Percentiles rank a stretch among this genome's conserved stretches.
These are phyloP conservation scores for Agrocybe pediades DNA, from an alignment of 768 basidiomycete species.

Conservation along the genomic window DNA sequence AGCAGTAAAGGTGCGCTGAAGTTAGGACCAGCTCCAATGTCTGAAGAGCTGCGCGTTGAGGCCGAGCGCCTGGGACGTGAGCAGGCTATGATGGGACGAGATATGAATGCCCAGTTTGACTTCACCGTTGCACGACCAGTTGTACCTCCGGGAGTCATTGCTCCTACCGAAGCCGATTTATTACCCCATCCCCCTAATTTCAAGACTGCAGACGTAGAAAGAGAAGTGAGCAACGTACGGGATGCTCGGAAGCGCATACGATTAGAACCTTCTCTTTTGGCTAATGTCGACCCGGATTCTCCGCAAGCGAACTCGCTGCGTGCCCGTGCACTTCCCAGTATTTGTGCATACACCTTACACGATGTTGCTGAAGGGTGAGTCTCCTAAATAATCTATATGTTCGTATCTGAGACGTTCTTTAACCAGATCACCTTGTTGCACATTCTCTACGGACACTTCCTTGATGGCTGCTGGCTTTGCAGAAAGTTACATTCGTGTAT, in stretches of 20 bases:
- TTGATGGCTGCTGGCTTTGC: slow-evolving; percentile 94
- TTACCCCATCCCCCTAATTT: slow-evolving; percentile 83
- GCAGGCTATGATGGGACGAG: slow-evolving; percentile 75
- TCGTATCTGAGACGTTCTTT: slow-evolving; percentile 9
- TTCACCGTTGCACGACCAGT: slow-evolving; percentile 53
- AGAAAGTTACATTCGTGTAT: slow-evolving; percentile 92
- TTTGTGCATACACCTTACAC: slow-evolving; percentile 94
- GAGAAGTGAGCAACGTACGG: slow-evolving; percentile 87
- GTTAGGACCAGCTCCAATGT: slow-evolving; percentile 79
- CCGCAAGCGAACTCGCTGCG: slow-evolving; percentile 58
- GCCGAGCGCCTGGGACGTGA: slow-evolving; percentile 80
- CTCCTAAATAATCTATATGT: not conserved
- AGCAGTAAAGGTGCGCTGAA: slow-evolving; percentile 75
- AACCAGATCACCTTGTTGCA: slow-evolving; percentile 76
- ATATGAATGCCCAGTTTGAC: slow-evolving; percentile 69
- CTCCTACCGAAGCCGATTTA: slow-evolving; percentile 72
- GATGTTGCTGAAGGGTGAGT: slow-evolving; percentile 93
- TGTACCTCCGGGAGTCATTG: slow-evolving; percentile 52
- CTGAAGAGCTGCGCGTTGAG: slow-evolving; percentile 81
- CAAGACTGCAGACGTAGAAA: slow-evolving; percentile 82
- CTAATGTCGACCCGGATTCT: slow-evolving; percentile 57
- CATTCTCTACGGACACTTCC: slow-evolving; percentile 89
- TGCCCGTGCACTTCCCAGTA: slow-evolving; percentile 80
- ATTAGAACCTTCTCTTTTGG: slow-evolving; percentile 72
- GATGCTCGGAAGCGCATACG: slow-evolving; percentile 93